These are phyloP conservation scores for Chlamydomonas schloesseri DNA, from an alignment of 139 green algal species.

Conservation along the genomic window DNA sequence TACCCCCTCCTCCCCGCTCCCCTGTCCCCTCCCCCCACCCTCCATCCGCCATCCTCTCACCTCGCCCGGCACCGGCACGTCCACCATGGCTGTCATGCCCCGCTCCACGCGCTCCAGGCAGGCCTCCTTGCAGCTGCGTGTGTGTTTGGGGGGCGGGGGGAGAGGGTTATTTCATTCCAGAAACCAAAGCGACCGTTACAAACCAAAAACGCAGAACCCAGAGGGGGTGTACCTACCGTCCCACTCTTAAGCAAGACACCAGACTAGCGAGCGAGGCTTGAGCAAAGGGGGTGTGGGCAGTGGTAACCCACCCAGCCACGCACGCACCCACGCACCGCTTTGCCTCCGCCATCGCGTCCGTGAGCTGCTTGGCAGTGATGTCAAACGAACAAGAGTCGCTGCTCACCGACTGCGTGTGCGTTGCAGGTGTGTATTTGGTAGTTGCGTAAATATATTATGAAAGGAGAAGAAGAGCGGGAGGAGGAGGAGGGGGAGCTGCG, in stretches of 20 bases:
- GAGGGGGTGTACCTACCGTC: too few species aligned
- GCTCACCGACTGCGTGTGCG: constrained; percentile 66
- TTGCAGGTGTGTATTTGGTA: too few species aligned
- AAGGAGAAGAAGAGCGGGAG: not conserved
- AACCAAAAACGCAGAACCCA: too few species aligned
- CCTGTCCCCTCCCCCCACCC: too few species aligned
- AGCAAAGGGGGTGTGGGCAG: too few species aligned
- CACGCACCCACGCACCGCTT: constrained; percentile 28
- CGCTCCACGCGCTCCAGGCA: constrained; percentile 51
- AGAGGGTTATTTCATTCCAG: not conserved
- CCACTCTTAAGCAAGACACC: too few species aligned
- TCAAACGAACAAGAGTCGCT: constrained; percentile 90
- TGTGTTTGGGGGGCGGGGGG: not conserved
- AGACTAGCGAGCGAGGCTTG: too few species aligned
- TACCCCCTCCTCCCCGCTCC: too few species aligned
- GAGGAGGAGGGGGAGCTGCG: not conserved
- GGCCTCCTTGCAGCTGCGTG: constrained; percentile 46
- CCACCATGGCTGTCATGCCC: constrained; percentile 17
- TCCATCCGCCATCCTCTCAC: not conserved
- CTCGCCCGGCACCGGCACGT: constrained; percentile 24
- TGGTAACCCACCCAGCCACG: too few species aligned
- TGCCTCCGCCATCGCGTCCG: constrained; percentile 62
- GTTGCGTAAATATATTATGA: too few species aligned
- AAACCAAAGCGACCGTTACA: too few species aligned
- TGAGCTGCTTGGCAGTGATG: constrained; percentile 73